Evolutionary conservation across 2,329 filamentous ascomycete genomes (phyloP), one percentile per base, ranked within the genome.

Genomic region (Elsinoe ampelina): DNA sequence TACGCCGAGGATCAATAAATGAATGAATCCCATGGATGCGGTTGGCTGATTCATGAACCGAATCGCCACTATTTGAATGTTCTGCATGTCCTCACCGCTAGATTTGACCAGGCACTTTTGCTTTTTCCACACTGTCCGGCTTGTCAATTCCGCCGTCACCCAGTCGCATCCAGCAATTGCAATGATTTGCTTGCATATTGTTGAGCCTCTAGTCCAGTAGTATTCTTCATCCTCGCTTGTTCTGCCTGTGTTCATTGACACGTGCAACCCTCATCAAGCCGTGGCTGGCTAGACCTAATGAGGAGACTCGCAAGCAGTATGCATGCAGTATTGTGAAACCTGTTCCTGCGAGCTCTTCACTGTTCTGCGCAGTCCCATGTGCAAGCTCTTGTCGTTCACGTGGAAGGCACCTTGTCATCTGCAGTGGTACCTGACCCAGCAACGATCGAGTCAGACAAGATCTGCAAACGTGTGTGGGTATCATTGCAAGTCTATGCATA

Each of bases 401-500:
- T 42, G 39, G 15, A 42, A 20, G 39, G 6, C 19, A 19, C 36
- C 36, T n/a, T 8, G 13, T 39, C 13, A 39, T 39, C 36, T 39
- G 36, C 17, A 39, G 36, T 7, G 7, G 26, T 30, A 30, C 26
- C 26, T 30, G 7, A 30, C 26, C 26, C 26, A 30, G 26, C 26
- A 30, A 30, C 26, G 26, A 30, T 30, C 26, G 26, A 8, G 7
- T 8, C 26, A 3, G 26, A 30, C 7, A 30, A 30, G 26, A 7
- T 30, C 26, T 30, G 26, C 5, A 8, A 30, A 30, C 26, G 26
- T 22, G 26, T 12, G 11, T 26, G 41, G 41, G 41, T 45, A 45
- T 45, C 41, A 26, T 45, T 45, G n/a, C 19, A 35, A 50, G n/a
- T 56, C 54, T 56, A 77, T 57, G 73, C 73, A 61, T 75, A 77